Base-by-base conservation (phyloP, 129 eudicot species). In the Ambrosia artemisiifolia region DNA sequence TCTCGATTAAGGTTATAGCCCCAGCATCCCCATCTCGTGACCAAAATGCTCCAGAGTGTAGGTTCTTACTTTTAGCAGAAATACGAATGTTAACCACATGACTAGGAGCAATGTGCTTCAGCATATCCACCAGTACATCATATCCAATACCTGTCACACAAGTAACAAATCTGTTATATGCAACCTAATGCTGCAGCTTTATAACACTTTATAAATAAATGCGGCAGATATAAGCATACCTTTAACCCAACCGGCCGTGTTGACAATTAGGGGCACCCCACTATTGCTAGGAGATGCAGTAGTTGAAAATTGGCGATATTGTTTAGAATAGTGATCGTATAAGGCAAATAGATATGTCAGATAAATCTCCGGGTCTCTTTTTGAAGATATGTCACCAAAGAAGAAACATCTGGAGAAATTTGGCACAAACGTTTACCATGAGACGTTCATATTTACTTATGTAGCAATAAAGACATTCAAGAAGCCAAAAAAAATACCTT, bases 211-310 rank as follows among this genome's bases (percentile, higher is more conserved):
- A 12, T 54, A 17, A 47, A 51, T 14, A 16, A 47, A 8, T 61
- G 2, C 19, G 24, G 44, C 7, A 47, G 17, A 40, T 57, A 62
- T 54, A 55, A 55, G 30, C 75, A 55, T 74, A 90, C 99, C 99
- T 86, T 94, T 94, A 47, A 94, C 97, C 99, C 99, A 94, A 18
- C 97, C 99, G 43, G 97, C 82, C 55, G 99, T 94, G 76, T 94
- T 94, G 65, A 94, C 73, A 51, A 94, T 90, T 48, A 94, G 91
- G 38, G 99, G 97, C 80, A 94, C 50, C 63, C 68, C 80, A 60
- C 63, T 59, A 47, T 68, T 57, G 32, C 48, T 73, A 60, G 82
- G 73, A 76, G 67, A 75, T 63, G 68, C 81, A 40, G 61, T 75
- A 24, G 62, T 66, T 49, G 75, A 50, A 44, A 32, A 32, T 12